These are phyloP conservation scores for Kondoa subrosea DNA, from an alignment of 768 basidiomycete species.

Conservation along the genomic window DNA sequence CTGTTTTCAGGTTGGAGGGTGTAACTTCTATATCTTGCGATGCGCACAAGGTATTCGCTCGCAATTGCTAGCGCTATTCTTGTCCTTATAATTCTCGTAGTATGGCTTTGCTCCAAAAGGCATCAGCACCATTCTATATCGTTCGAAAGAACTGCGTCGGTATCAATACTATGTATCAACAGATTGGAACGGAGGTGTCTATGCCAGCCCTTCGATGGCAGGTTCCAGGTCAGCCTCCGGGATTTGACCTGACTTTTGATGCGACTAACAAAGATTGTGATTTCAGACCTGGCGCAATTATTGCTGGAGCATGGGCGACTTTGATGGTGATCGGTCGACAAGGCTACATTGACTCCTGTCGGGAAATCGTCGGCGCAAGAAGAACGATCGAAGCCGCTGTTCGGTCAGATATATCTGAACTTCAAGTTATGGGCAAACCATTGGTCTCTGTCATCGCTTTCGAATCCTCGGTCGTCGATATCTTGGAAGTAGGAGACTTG, in stretches of 20 bases:
- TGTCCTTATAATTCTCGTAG: background rate
- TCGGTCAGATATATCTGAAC: conserved; percentile 50
- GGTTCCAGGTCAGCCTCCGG: no score
- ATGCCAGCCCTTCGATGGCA: no score
- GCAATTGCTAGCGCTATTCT: conserved; percentile 2
- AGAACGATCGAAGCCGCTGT: conserved; percentile 54
- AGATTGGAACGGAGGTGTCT: conserved; percentile 39
- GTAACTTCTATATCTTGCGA: conserved; percentile 93
- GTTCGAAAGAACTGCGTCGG: conserved; percentile 10
- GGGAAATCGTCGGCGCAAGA: conserved; percentile 57
- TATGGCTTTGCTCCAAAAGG: conserved; percentile 88
- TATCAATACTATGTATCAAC: conserved; percentile 27
- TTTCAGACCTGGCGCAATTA: conserved; percentile 65
- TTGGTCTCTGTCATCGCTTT: conserved; percentile 84
- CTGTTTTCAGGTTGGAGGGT: conserved; percentile 62
- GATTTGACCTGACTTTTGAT: no score
- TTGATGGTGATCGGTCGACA: conserved; percentile 81
- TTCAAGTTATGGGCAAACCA: conserved; percentile 78
- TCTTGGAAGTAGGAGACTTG: conserved; percentile 75
- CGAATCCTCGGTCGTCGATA: conserved; percentile 48
- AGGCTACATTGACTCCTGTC: conserved; percentile 76
- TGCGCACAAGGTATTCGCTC: conserved; percentile 50
- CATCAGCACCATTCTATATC: conserved; percentile 30
- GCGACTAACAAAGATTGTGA: no score
- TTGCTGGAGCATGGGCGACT: conserved; percentile 92